Evolutionary conservation across 495 filamentous ascomycete species (phyloP).

Genomic region (Massariosphaeria phaeospora): DNA sequence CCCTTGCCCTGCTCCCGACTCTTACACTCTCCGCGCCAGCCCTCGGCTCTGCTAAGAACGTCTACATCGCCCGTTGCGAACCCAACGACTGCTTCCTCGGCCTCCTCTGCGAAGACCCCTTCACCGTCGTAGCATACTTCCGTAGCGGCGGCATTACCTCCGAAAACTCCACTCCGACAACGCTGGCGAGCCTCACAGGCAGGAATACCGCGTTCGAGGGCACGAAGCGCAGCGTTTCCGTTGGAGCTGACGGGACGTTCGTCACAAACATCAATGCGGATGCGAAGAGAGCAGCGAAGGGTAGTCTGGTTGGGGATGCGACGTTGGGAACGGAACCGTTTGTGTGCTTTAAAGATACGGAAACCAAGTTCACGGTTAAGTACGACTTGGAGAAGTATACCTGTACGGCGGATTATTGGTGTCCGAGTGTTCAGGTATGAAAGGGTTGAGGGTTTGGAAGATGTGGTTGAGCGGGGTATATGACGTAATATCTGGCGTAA

Average conservation of each 20-base stretch:
- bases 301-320: slow-evolving; percentile 12
- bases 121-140: slow-evolving; percentile 19
- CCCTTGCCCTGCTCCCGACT: background rate
- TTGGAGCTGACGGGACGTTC: slow-evolving; percentile 13
- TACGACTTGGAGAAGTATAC: slow-evolving; percentile 15
- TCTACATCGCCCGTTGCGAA: slow-evolving; percentile 19
- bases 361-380: slow-evolving; percentile 15
- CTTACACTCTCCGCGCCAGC: slow-evolving; percentile 4
- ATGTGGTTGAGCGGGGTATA: too few species aligned
- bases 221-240: background rate
- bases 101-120: slow-evolving; percentile 12
- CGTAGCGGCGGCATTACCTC: slow-evolving; percentile 7
- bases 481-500: too few species aligned
- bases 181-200: slow-evolving; percentile 1
- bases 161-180: background rate
- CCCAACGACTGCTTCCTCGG: slow-evolving; percentile 22
- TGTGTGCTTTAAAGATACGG: slow-evolving; percentile 23
- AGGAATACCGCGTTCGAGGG: slow-evolving; percentile 8
- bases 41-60: slow-evolving; percentile 21
- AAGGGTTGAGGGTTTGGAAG: background rate
- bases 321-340: slow-evolving; percentile 12
- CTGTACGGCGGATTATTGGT: slow-evolving; percentile 23
- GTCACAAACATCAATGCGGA: slow-evolving; percentile 1
- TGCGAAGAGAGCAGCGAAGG: background rate
- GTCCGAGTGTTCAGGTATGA: slow-evolving; percentile 8